Evolutionary conservation across 1,139 yeast species (phyloP), one percentile per base, ranked within the genome.

Genomic region (Candida buenavistaensis): DNA sequence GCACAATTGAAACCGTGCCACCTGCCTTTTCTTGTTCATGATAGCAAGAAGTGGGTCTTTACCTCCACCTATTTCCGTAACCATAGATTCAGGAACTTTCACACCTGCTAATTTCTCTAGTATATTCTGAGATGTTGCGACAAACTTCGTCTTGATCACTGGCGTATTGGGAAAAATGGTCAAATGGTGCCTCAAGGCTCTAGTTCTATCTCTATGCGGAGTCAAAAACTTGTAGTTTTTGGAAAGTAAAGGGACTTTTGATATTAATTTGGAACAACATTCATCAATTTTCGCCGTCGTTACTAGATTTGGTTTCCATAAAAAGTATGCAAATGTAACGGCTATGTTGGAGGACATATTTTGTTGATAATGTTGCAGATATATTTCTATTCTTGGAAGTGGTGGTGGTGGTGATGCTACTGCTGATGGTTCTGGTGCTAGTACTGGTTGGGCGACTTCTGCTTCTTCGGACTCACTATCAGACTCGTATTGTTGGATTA

Each of bases 291-390:
- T 30, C 6, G 19, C 14, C 3, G 23, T 13, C 7, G 21, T 15
- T 11, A 17, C 3, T n/a, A 30, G 14, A 9, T 37, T 27, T 10
- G 45, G 40, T 8, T 29, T 38, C 48, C 47, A 45, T 12, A 36
- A 28, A 14, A 44, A 22, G n/a, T 30, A 36, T 2, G 37, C 15
- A 30, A 31, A 40, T 7, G 41, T 9, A 5, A 21, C n/a, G n/a
- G 16, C 10, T 21, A 26, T 17, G 14, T 24, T 29, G 6, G 15
- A 11, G 20, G 15, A 26, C 32, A 34, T 30, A n/a, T 36, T 33
- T 26, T 37, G 36, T 28, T 37, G 35, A 21, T 37, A 27, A 28
- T 36, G 34, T 17, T 39, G 44, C 46, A 44, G 48, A 24, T 32
- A 45, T 10, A 43, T 37, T 15, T 26, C 30, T 24, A 42, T 30